phyloP scores from a whole-genome alignment of 805 yeast genomes.

The Saccharomycopsis javanensis region DNA sequence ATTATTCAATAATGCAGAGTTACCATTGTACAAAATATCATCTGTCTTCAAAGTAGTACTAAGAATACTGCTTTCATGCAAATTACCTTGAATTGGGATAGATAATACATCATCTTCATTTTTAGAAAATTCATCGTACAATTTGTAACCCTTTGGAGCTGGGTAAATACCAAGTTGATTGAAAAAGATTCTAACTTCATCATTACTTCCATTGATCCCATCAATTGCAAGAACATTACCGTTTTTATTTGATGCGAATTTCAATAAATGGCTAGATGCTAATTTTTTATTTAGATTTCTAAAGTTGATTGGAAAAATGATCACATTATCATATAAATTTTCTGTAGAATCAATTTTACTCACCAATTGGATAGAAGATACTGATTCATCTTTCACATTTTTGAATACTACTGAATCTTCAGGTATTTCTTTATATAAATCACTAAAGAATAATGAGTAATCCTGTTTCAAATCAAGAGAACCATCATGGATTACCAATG shows the following conservation, averaged over 20 bases:
- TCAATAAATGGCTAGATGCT: slow-evolving; percentile 40
- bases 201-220: slow-evolving; percentile 42
- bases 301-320: slow-evolving; percentile 50
- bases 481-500: slow-evolving; percentile 18
- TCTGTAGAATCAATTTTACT: slow-evolving; percentile 20
- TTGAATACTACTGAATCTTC: slow-evolving; percentile 18
- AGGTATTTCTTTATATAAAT: slow-evolving; percentile 16
- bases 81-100: slow-evolving; percentile 16
- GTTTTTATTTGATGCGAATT: slow-evolving; percentile 49
- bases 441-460: slow-evolving; percentile 23
- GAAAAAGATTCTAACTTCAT: slow-evolving; percentile 55
- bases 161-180: slow-evolving; percentile 78
- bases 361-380: slow-evolving; percentile 13
- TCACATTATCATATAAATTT: slow-evolving; percentile 40
- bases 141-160: slow-evolving; percentile 59
- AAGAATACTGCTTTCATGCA: slow-evolving; percentile 16
- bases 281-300: slow-evolving; percentile 33
- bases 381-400: slow-evolving; percentile 23
- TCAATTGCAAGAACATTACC: slow-evolving; percentile 69
- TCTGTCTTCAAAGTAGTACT: slow-evolving; percentile 20
- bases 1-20: slow-evolving; percentile 63
- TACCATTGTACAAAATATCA: slow-evolving; percentile 35
- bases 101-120: slow-evolving; percentile 23
- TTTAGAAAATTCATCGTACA: slow-evolving; percentile 54
- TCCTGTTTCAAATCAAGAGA: slow-evolving; percentile 15